Evolutionary conservation across 352 stramenopile species (phyloP).

Genomic region (Phytophthora kernoviae): DNA sequence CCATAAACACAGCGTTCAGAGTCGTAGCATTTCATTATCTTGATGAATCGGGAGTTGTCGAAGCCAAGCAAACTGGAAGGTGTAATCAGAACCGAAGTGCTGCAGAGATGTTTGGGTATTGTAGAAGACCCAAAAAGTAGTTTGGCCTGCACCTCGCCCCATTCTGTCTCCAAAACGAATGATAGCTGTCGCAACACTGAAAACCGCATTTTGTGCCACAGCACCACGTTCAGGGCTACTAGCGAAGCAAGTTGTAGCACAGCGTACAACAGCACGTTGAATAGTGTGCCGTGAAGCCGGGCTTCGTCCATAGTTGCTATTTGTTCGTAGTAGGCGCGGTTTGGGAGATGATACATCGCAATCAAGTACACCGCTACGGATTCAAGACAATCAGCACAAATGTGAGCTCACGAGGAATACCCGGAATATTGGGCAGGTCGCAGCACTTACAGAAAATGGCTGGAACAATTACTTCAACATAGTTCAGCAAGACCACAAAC

Average conservation of each 20-base stretch:
- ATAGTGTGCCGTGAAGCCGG: conserved; percentile 2
- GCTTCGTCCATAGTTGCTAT: conserved; percentile 5
- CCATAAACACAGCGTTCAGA: not conserved
- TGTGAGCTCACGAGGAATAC: not conserved
- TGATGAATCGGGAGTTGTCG: conserved; percentile 2
- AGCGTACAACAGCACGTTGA: conserved; percentile 11
- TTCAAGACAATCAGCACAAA: not conserved
- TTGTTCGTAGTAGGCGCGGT: conserved; percentile 31
- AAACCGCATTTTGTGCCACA: conserved; percentile 3
- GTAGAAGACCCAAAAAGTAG: conserved; percentile 30
- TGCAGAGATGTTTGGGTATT: conserved; percentile 26
- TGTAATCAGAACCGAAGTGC: conserved; percentile 27
- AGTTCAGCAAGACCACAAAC: conserved; percentile 25
- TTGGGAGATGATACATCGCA: conserved; percentile 28
- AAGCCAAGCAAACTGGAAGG: conserved; percentile 18
- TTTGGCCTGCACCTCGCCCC: not conserved
- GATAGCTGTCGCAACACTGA: conserved; percentile 10
- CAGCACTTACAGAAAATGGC: conserved; percentile 24
- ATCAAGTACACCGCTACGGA: conserved; percentile 22
- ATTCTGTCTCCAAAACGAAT: conserved; percentile 21
- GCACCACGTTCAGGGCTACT: conserved; percentile 3
- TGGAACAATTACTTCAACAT: conserved; percentile 26
- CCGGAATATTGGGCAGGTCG: too few species aligned
- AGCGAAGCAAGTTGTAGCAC: conserved; percentile 12
- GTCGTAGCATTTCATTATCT: not conserved